Percentiles rank a stretch among this genome's conserved stretches.
These are phyloP conservation scores for Hypericum perforatum DNA, from an alignment of 345 rosid genomes.

Conservation along the genomic window DNA sequence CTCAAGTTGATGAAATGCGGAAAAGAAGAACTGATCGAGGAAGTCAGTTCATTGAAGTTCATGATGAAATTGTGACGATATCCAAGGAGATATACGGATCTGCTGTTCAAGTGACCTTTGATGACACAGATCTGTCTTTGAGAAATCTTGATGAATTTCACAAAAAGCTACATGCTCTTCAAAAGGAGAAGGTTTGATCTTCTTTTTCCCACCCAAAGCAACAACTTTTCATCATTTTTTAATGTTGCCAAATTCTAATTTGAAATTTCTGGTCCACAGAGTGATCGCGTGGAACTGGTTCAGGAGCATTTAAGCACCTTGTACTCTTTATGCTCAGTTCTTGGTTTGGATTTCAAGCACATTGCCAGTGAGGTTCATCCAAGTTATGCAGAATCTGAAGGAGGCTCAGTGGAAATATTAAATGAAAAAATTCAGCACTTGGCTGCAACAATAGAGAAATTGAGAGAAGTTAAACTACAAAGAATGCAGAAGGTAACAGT, in stretches of 20 bases:
- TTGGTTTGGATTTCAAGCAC: slow-evolving; percentile 65
- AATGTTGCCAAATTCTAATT: not conserved
- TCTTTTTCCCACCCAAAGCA: slow-evolving; percentile 3
- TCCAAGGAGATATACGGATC: slow-evolving; percentile 51
- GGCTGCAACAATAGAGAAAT: slow-evolving; percentile 34
- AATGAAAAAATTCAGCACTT: slow-evolving; percentile 45
- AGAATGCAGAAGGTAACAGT: slow-evolving; percentile 75
- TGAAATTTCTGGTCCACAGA: slow-evolving; percentile 26
- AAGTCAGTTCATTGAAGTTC: slow-evolving; percentile 61
- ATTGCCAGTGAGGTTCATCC: slow-evolving; percentile 47
- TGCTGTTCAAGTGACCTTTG: slow-evolving; percentile 27
- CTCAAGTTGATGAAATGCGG: slow-evolving; percentile 84
- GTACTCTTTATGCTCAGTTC: slow-evolving; percentile 51
- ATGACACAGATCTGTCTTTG: slow-evolving; percentile 70
- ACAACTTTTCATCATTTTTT: not conserved
- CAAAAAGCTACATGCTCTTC: slow-evolving; percentile 48
- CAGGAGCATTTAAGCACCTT: slow-evolving; percentile 38
- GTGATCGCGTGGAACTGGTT: slow-evolving; percentile 56
- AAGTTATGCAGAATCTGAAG: slow-evolving; percentile 39
- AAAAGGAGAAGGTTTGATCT: slow-evolving; percentile 57
- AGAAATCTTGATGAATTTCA: slow-evolving; percentile 74
- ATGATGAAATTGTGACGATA: slow-evolving; percentile 42
- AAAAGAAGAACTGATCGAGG: slow-evolving; percentile 69
- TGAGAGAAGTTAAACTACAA: slow-evolving; percentile 64
- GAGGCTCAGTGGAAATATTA: slow-evolving; percentile 42